Evolutionary conservation across 2,329 filamentous ascomycete genomes (phyloP).

Genomic region (Stemphylium lycopersici): DNA sequence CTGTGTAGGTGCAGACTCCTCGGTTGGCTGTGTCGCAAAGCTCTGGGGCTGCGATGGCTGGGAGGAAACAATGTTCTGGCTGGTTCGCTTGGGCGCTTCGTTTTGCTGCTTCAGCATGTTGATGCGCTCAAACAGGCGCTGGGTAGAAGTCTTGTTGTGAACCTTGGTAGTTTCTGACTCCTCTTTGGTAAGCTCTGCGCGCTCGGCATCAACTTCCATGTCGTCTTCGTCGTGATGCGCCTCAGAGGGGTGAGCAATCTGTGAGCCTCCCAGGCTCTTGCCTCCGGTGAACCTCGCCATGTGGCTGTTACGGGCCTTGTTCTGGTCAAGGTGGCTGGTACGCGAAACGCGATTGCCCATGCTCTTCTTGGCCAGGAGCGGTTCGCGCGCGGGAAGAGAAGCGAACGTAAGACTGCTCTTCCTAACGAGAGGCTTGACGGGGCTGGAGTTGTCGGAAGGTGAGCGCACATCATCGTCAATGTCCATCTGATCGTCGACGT

Average conservation of each 20-base stretch:
- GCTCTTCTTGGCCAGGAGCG: constrained; percentile 82
- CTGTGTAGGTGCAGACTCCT: constrained; percentile 33
- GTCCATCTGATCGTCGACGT: constrained; percentile 49
- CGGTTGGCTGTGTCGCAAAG: constrained; percentile 49
- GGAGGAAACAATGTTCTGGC: constrained; percentile 47
- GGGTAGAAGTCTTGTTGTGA: constrained; percentile 90
- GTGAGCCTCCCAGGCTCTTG: constrained; percentile 64
- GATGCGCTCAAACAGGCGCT: constrained; percentile 90
- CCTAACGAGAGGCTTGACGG: constrained; percentile 75
- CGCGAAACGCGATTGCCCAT: constrained; percentile 74
- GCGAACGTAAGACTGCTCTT: constrained; percentile 97
- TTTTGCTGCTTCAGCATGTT: constrained; percentile 68
- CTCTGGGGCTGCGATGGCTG: constrained; percentile 33
- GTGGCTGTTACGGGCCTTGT: constrained; percentile 69
- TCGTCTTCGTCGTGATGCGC: constrained; percentile 61
- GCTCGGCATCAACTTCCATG: constrained; percentile 59
- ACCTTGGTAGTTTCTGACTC: constrained; percentile 62
- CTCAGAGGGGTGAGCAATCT: constrained; percentile 39
- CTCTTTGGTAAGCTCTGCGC: constrained; percentile 43
- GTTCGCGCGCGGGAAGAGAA: constrained; percentile 87
- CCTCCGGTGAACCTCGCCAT: constrained; percentile 75
- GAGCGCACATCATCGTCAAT: constrained; percentile 63
- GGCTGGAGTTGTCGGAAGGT: constrained; percentile 73
- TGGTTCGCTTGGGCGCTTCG: constrained; percentile 43
- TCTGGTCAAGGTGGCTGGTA: constrained; percentile 76